phyloP scores from a whole-genome alignment of 164 flowering plant genomes.

The Echeveria elegans region DNA sequence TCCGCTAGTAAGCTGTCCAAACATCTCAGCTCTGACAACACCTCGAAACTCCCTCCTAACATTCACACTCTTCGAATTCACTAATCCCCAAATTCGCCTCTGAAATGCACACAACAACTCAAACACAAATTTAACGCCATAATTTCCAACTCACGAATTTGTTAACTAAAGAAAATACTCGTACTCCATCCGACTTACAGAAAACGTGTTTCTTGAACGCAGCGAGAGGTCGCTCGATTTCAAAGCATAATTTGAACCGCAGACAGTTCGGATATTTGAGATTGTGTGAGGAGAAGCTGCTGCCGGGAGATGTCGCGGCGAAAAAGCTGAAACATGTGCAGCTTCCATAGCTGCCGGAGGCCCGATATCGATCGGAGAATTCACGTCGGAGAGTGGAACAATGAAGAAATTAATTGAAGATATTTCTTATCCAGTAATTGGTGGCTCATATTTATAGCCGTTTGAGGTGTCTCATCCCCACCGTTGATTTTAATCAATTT shows the following conservation, averaged over 20 bases:
- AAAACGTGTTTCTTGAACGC: neutral
- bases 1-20: constrained; percentile 82
- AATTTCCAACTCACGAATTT: neutral
- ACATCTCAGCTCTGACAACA: constrained; percentile 84
- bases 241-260: neutral
- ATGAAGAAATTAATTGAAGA: too few species aligned
- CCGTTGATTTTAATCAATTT: too few species aligned
- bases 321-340: neutral
- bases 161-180: neutral
- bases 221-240: neutral
- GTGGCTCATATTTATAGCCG: neutral
- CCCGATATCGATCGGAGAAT: neutral
- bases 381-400: neutral
- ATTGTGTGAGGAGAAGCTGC: neutral
- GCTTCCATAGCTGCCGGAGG: constrained; percentile 6
- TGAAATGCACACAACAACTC: neutral
- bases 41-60: constrained; percentile 30
- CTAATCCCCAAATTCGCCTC: constrained; percentile 69
- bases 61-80: constrained; percentile 29
- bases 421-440: neutral
- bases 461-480: too few species aligned
- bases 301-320: constrained; percentile 4
- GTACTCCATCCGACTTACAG: constrained; percentile 1
- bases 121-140: neutral
- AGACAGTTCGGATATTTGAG: neutral